Evolutionary conservation across 228 moss, liverwort and hornwort genomes (phyloP), one percentile per base, ranked within the genome.

Genomic region (Sphagnum magellanicum): DNA sequence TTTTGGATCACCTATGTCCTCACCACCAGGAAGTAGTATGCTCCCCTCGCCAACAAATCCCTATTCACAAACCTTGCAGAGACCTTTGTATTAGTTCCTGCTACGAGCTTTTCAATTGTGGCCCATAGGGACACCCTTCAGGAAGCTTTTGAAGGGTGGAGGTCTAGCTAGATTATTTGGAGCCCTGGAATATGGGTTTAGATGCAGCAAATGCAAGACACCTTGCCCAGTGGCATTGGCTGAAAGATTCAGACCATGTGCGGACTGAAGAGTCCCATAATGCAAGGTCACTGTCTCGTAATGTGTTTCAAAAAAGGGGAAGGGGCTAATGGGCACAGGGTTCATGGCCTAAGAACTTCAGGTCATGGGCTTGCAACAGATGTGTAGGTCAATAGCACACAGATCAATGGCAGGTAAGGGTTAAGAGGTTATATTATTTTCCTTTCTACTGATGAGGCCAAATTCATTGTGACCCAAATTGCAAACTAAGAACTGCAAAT

Each of bases 121-220:
- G 88, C 88, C 88, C 52, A 77, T 82, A 72, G 88, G 88, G 62
- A 88, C 84, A n/a, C 70, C 88, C 13, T 77, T 88, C 46, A 75
- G 84, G 77, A 88, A 74, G 77, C 71, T 84, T 71, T 61, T 70
- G 68, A 82, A 72, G 84, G 73, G 81, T 84, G 55, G 84, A 81
- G 69, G 88, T 88, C 72, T 88, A 84, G 88, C 51, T 88, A 63
- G 88, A 82, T 68, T 88, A 88, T 48, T 63, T 88, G 59, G 84
- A 88, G 75, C 88, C 88, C 46, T 88, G 88, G 88, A 88, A 66
- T 50, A 74, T 81, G n/a, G 79, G 78, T 60, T 77, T 82, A 75
- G 86, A 86, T 73, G 79, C 82, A 49, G 86, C 77, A 71, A 86
- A 61, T 71, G 77, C 79, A 52, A 78, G 82, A 59, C 75, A 86